phyloP scores from a whole-genome alignment of 768 basidiomycete genomes.

The Pholiota molesta region DNA sequence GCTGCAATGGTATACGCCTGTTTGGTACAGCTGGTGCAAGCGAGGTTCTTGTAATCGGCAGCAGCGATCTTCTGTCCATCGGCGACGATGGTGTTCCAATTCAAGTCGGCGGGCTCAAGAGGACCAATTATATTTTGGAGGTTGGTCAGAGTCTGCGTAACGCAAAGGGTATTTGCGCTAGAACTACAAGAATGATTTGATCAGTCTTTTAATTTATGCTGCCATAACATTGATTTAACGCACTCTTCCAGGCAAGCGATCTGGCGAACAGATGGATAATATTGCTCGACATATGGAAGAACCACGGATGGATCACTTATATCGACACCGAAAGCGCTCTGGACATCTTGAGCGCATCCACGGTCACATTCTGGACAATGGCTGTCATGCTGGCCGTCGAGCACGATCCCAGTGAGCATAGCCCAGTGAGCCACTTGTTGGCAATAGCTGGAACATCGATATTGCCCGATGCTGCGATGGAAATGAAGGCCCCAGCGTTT shows the following conservation, averaged over 20 bases:
- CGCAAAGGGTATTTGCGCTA: constrained; percentile 44
- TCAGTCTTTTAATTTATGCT: background rate
- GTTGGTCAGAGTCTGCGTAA: constrained; percentile 50
- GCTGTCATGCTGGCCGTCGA: constrained; percentile 58
- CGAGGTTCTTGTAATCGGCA: constrained; percentile 33
- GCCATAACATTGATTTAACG: constrained; percentile 24
- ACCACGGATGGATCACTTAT: constrained; percentile 17
- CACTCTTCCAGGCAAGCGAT: constrained; percentile 61
- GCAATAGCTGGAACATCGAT: constrained; percentile 48
- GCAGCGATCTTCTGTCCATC: constrained; percentile 28
- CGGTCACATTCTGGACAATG: constrained; percentile 53
- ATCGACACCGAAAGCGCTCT: constrained; percentile 21
- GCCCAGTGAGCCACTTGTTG: constrained; percentile 58
- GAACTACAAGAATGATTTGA: constrained; percentile 14
- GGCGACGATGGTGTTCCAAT: constrained; percentile 20
- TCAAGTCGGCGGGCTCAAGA: constrained; percentile 28
- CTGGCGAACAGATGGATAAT: constrained; percentile 52
- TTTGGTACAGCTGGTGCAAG: constrained; percentile 51
- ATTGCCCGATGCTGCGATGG: constrained; percentile 23
- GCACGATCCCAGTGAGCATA: constrained; percentile 54
- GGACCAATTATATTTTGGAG: constrained; percentile 43
- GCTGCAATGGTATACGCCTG: constrained; percentile 41
- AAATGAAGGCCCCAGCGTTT: constrained; percentile 36
- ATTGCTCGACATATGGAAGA: constrained; percentile 34
- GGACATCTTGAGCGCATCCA: constrained; percentile 43